Conservation (phyloP, 2,329 filamentous ascomycete species). For the Teratosphaeria zuluensis region DNA sequence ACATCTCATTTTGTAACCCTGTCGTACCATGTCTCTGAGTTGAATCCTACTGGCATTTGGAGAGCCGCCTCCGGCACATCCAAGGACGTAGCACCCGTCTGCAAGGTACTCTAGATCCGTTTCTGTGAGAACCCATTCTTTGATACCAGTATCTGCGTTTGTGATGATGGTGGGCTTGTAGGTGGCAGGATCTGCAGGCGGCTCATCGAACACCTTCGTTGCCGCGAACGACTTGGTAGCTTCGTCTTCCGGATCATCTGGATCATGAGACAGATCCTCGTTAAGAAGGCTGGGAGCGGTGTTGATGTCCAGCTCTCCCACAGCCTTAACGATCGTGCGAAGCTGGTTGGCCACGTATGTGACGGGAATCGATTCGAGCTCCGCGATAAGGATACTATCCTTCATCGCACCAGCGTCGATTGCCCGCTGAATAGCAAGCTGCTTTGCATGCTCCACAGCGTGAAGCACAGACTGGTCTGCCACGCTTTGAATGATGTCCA, state of each 20-base stretch:
- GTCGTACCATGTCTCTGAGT: conserved; percentile 42
- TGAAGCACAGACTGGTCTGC: conserved; percentile 31
- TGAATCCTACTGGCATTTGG: conserved; percentile 45
- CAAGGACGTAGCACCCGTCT: conserved; percentile 52
- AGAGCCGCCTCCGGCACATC: conserved; percentile 50
- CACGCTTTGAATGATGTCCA: conserved; percentile 43
- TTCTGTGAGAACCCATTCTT: conserved; percentile 48
- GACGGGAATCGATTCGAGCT: conserved; percentile 34
- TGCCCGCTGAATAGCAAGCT: conserved; percentile 28
- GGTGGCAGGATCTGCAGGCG: conserved; percentile 16
- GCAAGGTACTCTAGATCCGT: conserved; percentile 49
- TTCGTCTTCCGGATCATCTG: conserved; percentile 7
- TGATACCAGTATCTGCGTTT: conserved; percentile 37
- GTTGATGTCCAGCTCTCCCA: conserved; percentile 23
- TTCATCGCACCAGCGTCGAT: conserved; percentile 25
- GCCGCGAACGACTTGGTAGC: conserved; percentile 22
- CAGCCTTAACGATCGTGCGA: conserved; percentile 23
- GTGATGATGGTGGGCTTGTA: conserved; percentile 36
- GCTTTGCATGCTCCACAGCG: conserved; percentile 29
- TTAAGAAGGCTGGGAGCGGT: conserved; percentile 10
- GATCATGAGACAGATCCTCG: conserved; percentile 9
- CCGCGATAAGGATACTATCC: conserved; percentile 35
- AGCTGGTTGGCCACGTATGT: conserved; percentile 27
- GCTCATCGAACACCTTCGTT: conserved; percentile 23
- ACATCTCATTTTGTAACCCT: conserved; percentile 43